Conservation (phyloP, 139 green algal species). For the Spirogloea muscicola region DNA sequence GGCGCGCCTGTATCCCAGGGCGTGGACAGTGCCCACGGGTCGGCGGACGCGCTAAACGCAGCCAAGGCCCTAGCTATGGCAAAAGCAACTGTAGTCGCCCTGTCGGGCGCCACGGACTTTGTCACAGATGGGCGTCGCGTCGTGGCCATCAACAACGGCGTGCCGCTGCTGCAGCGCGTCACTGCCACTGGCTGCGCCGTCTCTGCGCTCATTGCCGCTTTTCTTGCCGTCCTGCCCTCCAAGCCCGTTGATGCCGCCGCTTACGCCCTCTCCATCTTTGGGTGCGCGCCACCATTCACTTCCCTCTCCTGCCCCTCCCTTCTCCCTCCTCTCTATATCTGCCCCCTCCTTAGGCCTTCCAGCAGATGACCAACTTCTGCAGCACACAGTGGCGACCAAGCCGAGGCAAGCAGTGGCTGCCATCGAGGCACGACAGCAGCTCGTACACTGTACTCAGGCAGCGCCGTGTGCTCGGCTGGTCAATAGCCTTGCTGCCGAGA, state of each 20-base stretch:
- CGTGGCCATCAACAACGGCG: constrained; percentile 15
- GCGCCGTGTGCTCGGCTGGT: too few species aligned
- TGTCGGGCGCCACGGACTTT: constrained; percentile 31
- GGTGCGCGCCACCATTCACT: constrained; percentile 7
- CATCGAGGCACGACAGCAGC: too few species aligned
- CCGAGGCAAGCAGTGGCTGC: too few species aligned
- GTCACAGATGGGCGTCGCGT: constrained; percentile 25
- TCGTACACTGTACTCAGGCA: too few species aligned
- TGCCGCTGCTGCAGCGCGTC: constrained; percentile 22
- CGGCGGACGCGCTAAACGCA: constrained; percentile 14
- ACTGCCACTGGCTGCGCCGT: constrained; percentile 38
- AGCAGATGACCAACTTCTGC: too few species aligned
- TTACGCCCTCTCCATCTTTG: constrained; percentile 19
- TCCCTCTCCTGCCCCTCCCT: too few species aligned
- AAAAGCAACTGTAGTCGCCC: constrained; percentile 10
- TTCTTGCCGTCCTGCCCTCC: constrained; percentile 3
- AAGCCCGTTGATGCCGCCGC: constrained; percentile 12
- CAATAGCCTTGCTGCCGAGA: too few species aligned
- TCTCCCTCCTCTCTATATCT: too few species aligned
- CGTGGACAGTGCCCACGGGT: constrained; percentile 15
- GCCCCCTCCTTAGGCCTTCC: too few species aligned
- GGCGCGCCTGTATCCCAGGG: too few species aligned
- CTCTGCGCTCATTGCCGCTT: constrained; percentile 26
- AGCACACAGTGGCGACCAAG: too few species aligned
- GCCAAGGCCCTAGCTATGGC: constrained; percentile 14